Percentiles rank a stretch among this genome's conserved stretches.
phyloP scores from a whole-genome alignment of 495 filamentous ascomycete species.

The Oidiodendron maius region DNA sequence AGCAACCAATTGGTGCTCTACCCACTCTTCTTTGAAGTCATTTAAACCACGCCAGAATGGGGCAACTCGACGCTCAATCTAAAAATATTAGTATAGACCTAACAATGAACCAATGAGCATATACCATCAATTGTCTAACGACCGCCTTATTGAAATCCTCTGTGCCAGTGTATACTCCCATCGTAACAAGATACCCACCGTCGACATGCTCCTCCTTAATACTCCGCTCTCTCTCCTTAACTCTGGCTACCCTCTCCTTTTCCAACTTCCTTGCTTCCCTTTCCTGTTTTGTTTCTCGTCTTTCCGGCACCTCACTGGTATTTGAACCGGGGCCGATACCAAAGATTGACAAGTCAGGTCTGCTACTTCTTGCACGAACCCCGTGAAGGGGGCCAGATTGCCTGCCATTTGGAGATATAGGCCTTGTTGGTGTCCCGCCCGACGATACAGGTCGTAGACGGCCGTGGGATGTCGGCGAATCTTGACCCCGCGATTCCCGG shows the following conservation, averaged over 20 bases:
- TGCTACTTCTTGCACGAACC: constrained; percentile 38
- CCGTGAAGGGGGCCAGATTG: constrained; percentile 24
- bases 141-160: constrained; percentile 91
- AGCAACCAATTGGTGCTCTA: constrained; percentile 87
- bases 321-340: constrained; percentile 32
- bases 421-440: neutral
- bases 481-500: constrained; percentile 18
- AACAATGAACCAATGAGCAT: neutral
- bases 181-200: constrained; percentile 89
- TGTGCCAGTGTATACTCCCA: constrained; percentile 83
- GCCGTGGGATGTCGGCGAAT: constrained; percentile 13
- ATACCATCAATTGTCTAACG: constrained; percentile 87
- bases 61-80: constrained; percentile 89
- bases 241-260: constrained; percentile 64
- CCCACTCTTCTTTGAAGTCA: constrained; percentile 84
- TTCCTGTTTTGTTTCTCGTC: constrained; percentile 86
- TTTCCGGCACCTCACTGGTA: constrained; percentile 35
- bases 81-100: constrained; percentile 8
- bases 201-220: constrained; percentile 91
- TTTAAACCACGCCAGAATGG: constrained; percentile 94
- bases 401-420: constrained; percentile 18
- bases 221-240: constrained; percentile 85
- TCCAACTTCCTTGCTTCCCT: constrained; percentile 80
- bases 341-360: constrained; percentile 51
- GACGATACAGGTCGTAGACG: constrained; percentile 19